Conservation (phyloP, 2,329 filamentous ascomycete species). For the Keithomyces neogunnii region DNA sequence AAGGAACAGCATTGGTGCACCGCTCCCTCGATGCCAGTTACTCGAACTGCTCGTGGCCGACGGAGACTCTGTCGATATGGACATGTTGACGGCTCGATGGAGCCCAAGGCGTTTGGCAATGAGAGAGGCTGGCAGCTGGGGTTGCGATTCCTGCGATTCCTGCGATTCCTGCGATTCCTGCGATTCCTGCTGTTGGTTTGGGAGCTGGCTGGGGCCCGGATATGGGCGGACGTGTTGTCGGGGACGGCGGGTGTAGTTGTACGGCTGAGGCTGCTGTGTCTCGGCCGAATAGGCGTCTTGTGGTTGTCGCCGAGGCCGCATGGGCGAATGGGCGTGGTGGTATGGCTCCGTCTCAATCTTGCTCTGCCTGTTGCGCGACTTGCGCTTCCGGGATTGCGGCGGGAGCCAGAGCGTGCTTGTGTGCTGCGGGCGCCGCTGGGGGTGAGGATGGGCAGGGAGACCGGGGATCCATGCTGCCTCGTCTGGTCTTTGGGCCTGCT, state of each 20-base stretch:
- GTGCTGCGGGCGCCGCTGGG: slow-evolving; percentile 6
- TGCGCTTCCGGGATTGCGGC: slow-evolving; percentile 1
- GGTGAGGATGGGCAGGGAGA: slow-evolving; percentile 8
- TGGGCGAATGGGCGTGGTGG: slow-evolving; percentile 4
- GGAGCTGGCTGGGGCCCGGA: neutral
- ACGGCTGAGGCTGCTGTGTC: neutral
- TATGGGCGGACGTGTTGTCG: slow-evolving; percentile 6
- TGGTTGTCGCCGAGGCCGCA: slow-evolving; percentile 2
- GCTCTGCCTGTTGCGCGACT: neutral
- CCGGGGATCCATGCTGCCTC: slow-evolving; percentile 5
- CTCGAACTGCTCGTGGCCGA: neutral
- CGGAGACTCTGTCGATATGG: slow-evolving; percentile 18
- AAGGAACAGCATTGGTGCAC: neutral
- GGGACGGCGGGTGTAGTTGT: slow-evolving; percentile 10
- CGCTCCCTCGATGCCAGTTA: slow-evolving; percentile 6
- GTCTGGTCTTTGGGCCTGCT: neutral
- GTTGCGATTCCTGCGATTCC: slow-evolving; percentile 10
- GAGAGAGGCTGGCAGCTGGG: slow-evolving; percentile 24
- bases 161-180: slow-evolving; percentile 6
- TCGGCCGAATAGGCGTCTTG: slow-evolving; percentile 5
- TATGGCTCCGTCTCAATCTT: slow-evolving; percentile 6
- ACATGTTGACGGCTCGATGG: slow-evolving; percentile 39
- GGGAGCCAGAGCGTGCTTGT: slow-evolving; percentile 8
- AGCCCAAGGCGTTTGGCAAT: slow-evolving; percentile 44
- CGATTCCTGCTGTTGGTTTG: slow-evolving; percentile 15